Conservation (phyloP, 1,139 yeast species). For the Debaryomycetaceae sp. region DNA sequence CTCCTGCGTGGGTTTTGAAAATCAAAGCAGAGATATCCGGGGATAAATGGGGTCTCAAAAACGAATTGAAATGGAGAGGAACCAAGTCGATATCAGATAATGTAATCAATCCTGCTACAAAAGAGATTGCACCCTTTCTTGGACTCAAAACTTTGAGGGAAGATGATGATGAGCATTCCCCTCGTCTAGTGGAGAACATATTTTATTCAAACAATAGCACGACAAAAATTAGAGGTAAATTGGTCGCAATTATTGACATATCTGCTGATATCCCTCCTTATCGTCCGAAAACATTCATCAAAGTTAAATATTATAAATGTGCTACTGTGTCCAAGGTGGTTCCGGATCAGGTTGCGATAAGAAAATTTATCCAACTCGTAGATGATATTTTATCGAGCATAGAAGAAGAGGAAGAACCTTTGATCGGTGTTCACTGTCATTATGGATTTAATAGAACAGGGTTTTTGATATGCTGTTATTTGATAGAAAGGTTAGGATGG, state of each 20-base stretch:
- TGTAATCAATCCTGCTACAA: slow-evolving; percentile 30
- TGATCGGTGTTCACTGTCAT: slow-evolving; percentile 73
- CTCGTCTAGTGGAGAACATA: slow-evolving; percentile 44
- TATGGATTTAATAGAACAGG: slow-evolving; percentile 84
- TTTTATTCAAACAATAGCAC: slow-evolving; percentile 38
- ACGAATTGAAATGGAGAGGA: slow-evolving; percentile 68
- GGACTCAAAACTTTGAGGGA: slow-evolving; percentile 79
- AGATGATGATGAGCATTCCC: slow-evolving; percentile 61
- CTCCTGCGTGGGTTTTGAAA: slow-evolving; percentile 63
- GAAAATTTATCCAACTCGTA: slow-evolving; percentile 53
- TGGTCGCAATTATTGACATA: slow-evolving; percentile 65
- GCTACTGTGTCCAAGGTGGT: slow-evolving; percentile 79
- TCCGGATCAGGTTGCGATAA: slow-evolving; percentile 61
- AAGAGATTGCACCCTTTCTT: slow-evolving; percentile 47
- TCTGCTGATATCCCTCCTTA: slow-evolving; percentile 78
- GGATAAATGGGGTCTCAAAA: slow-evolving; percentile 77
- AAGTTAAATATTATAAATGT: slow-evolving; percentile 62
- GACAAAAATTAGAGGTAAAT: slow-evolving; percentile 13
- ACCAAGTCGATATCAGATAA: slow-evolving; percentile 49
- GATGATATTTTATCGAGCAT: slow-evolving; percentile 41
- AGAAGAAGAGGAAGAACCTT: slow-evolving; percentile 24
- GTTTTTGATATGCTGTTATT: slow-evolving; percentile 65
- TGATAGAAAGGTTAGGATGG: slow-evolving; percentile 60
- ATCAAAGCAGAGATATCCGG: slow-evolving; percentile 61
- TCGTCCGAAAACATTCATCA: slow-evolving; percentile 53